Evolutionary conservation across 768 basidiomycete genomes (phyloP), one percentile per base, ranked within the genome.

Genomic region (Psilocybe subaeruginosa): DNA sequence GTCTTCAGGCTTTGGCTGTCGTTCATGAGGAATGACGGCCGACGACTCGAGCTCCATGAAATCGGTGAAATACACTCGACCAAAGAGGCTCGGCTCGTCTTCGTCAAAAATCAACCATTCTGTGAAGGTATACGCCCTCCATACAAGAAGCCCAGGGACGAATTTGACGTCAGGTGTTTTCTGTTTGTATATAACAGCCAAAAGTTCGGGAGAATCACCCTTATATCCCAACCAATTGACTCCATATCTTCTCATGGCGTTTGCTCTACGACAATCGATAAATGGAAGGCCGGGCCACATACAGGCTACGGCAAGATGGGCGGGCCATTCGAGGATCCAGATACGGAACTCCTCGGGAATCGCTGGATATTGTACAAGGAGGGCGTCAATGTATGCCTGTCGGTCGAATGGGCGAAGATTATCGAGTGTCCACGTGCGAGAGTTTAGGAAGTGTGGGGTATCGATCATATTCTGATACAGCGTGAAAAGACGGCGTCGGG

Each of bases 261-360:
- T 8, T 4, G 12, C 1, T 1, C 8, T 30, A 8, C 4, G 2
- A 35, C 48, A 54, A 1, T 43, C 2, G 1, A 16, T 35, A 19
- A 58, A 41, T 4, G 61, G 54, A 1, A 64, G 50, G 3, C 49
- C 59, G 4, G 63, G 63, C 63, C 63, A 64, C 2, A 33, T 58
- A 23, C 30, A 47, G 1, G 39, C 12, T 33, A 60, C 49, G 5
- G 46, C 19, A 8, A 55, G 12, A 1, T 23, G 31, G 3, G 1
- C 30, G 8, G 51, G 51, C 51, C 51, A 53, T 37, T 53, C 51
- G n/a, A 53, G 51, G n/a, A 53, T 19, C 51, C 51, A 53, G 1
- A 53, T 53, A 2, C 63, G 59, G 31, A 57, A 64, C 3, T 60
- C 63, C 17, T 60, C 55, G 3, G 63, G 63, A 8, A 57, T 47